Base-by-base conservation (phyloP, 495 filamentous ascomycete species). In the Podospora sp. region DNA sequence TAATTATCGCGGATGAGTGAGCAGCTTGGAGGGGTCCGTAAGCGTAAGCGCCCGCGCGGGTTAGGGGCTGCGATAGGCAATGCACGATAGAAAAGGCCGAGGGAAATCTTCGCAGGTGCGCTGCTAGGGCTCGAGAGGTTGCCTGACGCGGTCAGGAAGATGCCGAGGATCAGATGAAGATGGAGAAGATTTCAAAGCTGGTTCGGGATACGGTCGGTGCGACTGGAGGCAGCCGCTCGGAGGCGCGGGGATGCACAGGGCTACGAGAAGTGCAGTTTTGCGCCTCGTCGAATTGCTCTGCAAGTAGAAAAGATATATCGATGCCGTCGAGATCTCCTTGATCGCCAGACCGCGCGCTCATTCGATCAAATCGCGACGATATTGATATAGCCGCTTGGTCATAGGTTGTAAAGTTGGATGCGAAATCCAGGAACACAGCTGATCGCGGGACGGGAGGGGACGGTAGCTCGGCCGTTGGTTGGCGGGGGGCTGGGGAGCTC, bases 401-500 rank as follows among this genome's bases (percentile, higher is more conserved):
- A 25, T 62, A 12, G 27, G 8, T 14, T 35, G 12, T n/a, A 29
- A 29, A 33, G 21, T 33, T n/a, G n/a, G n/a, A n/a, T n/a, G n/a
- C 22, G 33, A 35, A 36, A 52, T 51, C 61, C 40, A 63, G 46
- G 61, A 51, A 36, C 22, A 53, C 46, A n/a, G 49, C n/a, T 1
- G 12, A 29, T 25, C 25, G 60, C 61, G 61, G 61, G 40, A 63
- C 25, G 61, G 20, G 33, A 29, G 12, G n/a, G 59, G 29, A 22
- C 24, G 61, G 61, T 26, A 51, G 40, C 40, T 16, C 25, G 18
- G 21, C 46, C 61, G 46, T 33, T 53, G 36, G 25, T 18, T 52
- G 51, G 65, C 58, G 52, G 65, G 59, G 65, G 59, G 27, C 24
- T 56, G 22, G 20, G 27, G 18, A 24, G 25, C 29, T 26, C 6